Evolutionary conservation across 139 green algal species (phyloP).

Genomic region (Trebouxia sp.): DNA sequence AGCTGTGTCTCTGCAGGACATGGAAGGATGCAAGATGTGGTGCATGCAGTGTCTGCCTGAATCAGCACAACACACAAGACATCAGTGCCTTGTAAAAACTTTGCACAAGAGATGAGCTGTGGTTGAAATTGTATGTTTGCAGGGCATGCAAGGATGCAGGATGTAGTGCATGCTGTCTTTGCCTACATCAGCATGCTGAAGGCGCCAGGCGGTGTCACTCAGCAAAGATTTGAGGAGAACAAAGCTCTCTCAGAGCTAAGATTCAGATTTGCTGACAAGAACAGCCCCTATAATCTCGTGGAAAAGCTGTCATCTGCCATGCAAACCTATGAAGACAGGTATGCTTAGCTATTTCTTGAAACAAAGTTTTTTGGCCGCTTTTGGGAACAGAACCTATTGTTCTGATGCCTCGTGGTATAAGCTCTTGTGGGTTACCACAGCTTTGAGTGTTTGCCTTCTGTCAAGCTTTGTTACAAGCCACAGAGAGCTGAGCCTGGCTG

Average conservation of each 20-base stretch:
- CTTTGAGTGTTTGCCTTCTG: too few relatives aligned
- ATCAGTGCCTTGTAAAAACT: too few relatives aligned
- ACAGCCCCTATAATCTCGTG: constrained; percentile 60
- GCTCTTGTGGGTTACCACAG: too few relatives aligned
- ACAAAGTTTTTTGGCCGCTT: not conserved
- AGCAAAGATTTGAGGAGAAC: constrained; percentile 42
- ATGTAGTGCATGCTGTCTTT: constrained; percentile 66
- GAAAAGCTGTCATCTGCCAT: constrained; percentile 67
- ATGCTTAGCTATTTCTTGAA: too few relatives aligned
- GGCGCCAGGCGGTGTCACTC: not conserved
- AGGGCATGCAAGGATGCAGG: constrained; percentile 53
- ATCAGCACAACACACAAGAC: too few relatives aligned
- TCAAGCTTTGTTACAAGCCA: too few relatives aligned
- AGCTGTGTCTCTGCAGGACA: not conserved
- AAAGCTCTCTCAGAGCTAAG: constrained; percentile 52
- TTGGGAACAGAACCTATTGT: not conserved
- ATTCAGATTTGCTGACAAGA: constrained; percentile 87
- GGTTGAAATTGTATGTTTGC: too few relatives aligned
- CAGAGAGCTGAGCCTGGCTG: too few relatives aligned
- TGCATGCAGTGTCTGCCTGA: not conserved
- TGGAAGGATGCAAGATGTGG: not conserved
- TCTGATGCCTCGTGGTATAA: not conserved
- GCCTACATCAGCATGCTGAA: constrained; percentile 44
- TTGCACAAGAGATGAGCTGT: too few relatives aligned
- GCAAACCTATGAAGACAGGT: constrained; percentile 60